These are phyloP conservation scores for Coemansia sp. DNA, from an alignment of 192 early-diverging fungal species.

Conservation along the genomic window DNA sequence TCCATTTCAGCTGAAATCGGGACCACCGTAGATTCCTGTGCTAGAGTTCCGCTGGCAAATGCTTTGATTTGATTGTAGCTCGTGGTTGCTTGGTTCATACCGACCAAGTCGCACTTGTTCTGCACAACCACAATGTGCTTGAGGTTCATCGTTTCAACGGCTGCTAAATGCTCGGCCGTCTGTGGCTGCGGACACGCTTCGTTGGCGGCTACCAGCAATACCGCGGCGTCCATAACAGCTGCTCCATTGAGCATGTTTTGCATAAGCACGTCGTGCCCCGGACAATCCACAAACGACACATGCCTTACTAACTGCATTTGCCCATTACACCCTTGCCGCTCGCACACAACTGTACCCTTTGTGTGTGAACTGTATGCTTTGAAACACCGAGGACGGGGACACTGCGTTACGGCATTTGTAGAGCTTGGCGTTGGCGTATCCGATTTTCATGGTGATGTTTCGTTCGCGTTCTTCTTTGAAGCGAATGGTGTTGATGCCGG, in stretches of 20 bases:
- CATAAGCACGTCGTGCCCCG: conserved; percentile 99
- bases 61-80: conserved; percentile 49
- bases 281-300: conserved; percentile 97
- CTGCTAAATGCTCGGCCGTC: conserved; percentile 96
- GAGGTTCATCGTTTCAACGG: conserved; percentile 98
- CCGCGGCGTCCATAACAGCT: conserved; percentile 97
- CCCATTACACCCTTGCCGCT: conserved; percentile 78
- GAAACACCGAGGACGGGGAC: conserved; percentile 96
- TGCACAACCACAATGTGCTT: conserved; percentile 95
- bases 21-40: background rate
- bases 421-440: conserved; percentile 98
- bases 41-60: background rate
- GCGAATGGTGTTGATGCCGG: background rate
- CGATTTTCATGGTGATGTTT: conserved; percentile 94
- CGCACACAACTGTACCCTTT: conserved; percentile 59
- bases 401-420: conserved; percentile 93
- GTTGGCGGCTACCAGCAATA: conserved; percentile 95
- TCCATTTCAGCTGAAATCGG: background rate
- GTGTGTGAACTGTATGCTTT: background rate
- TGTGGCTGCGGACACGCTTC: conserved; percentile 98
- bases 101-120: conserved; percentile 97
- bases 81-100: conserved; percentile 81
- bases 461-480: background rate
- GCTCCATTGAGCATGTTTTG: conserved; percentile 98
- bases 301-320: conserved; percentile 83